Conservation (phyloP, 2,329 filamentous ascomycete species). For the Cercospora brassicicola region DNA sequence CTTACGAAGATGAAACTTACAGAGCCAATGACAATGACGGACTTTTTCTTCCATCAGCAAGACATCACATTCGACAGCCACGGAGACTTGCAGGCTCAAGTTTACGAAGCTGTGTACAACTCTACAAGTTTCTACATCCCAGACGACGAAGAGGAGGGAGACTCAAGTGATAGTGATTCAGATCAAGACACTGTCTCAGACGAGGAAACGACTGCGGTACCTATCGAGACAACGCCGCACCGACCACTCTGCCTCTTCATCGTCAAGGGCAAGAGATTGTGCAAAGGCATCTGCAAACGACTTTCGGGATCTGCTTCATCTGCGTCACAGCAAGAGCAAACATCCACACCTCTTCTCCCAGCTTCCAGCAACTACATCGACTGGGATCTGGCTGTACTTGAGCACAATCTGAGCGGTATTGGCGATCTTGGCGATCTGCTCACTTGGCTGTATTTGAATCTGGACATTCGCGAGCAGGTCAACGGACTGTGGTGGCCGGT, state of each 20-base stretch:
- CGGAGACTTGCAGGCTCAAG: constrained; percentile 3
- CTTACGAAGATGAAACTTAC: neutral
- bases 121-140: neutral
- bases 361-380: neutral
- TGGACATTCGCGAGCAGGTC: neutral
- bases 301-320: neutral
- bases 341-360: neutral
- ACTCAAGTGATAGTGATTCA: neutral
- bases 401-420: neutral
- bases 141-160: neutral
- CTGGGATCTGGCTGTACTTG: constrained; percentile 6
- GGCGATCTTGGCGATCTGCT: neutral
- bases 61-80: neutral
- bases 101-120: neutral
- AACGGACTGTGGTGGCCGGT: neutral
- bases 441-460: neutral
- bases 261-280: neutral
- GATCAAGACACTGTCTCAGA: neutral
- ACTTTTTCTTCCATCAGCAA: neutral
- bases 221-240: neutral
- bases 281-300: neutral
- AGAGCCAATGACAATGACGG: neutral
- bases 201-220: neutral
- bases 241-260: neutral
- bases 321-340: neutral